Evolutionary conservation across 306 rosid species (phyloP).

Genomic region (Gleditsia sinensis): DNA sequence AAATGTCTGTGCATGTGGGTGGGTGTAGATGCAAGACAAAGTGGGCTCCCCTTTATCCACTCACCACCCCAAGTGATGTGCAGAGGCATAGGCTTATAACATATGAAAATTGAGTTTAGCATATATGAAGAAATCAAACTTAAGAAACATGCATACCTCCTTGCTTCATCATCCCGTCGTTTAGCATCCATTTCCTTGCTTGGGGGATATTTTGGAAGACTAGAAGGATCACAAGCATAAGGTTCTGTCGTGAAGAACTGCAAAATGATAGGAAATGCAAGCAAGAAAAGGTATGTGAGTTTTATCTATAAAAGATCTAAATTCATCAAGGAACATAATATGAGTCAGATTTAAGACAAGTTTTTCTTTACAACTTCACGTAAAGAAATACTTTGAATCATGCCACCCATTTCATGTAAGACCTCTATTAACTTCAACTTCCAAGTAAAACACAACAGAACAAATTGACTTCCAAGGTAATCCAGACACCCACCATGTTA

Average conservation of each 20-base stretch:
- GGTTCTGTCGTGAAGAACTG: conserved; percentile 92
- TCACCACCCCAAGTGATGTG: background rate
- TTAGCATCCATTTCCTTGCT: conserved; percentile 94
- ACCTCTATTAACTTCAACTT: background rate
- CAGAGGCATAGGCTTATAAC: conserved; percentile 24
- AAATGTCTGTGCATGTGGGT: background rate
- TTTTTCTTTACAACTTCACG: conserved; percentile 13
- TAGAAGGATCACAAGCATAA: conserved; percentile 86
- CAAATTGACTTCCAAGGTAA: conserved; percentile 4
- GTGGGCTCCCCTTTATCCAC: background rate
- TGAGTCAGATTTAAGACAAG: conserved; percentile 27
- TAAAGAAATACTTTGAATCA: no score
- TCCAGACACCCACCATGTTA: background rate
- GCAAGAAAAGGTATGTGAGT: conserved; percentile 17
- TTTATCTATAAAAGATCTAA: conserved; percentile 22
- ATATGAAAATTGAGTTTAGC: background rate
- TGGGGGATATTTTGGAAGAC: conserved; percentile 92
- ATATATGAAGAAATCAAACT: conserved; percentile 25
- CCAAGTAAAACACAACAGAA: background rate
- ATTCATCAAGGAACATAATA: conserved; percentile 24
- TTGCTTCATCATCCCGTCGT: conserved; percentile 84
- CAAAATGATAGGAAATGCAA: conserved; percentile 41
- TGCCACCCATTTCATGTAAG: conserved; percentile 13
- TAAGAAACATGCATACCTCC: conserved; percentile 51
- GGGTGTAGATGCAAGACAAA: conserved; percentile 12